Evolutionary conservation across 2,329 filamentous ascomycete genomes (phyloP).

Genomic region (Alternaria sp.): DNA sequence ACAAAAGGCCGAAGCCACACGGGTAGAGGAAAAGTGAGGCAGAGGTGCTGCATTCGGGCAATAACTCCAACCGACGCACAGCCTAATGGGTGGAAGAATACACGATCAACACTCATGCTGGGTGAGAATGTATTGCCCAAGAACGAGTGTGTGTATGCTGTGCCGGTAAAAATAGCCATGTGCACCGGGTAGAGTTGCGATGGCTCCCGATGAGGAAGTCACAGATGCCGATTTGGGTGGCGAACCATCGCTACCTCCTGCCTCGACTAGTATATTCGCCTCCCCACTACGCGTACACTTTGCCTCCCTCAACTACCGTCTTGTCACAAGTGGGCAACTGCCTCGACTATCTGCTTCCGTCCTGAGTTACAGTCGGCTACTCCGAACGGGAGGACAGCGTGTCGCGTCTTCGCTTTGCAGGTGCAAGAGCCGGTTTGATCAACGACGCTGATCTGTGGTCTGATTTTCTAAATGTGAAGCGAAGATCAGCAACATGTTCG

Average conservation of each 20-base stretch:
- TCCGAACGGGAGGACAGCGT: conserved; percentile 17
- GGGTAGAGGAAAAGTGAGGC: background rate
- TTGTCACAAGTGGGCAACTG: background rate
- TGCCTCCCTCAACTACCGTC: conserved; percentile 19
- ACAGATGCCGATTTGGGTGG: conserved; percentile 25
- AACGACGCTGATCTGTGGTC: conserved; percentile 36
- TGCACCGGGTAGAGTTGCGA: conserved; percentile 8
- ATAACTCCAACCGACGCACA: conserved; percentile 4
- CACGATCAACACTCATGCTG: background rate
- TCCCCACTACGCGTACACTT: conserved; percentile 19
- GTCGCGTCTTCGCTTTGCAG: background rate
- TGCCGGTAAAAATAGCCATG: conserved; percentile 9
- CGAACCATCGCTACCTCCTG: conserved; percentile 18
- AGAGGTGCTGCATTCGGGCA: background rate
- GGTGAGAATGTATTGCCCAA: background rate
- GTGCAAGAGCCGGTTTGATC: conserved; percentile 9
- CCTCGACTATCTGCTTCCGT: conserved; percentile 10
- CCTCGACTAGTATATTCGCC: conserved; percentile 12
- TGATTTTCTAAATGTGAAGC: conserved; percentile 31
- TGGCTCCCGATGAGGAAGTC: conserved; percentile 20
- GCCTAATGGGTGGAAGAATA: background rate
- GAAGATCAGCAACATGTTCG: conserved; percentile 26
- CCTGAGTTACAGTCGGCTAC: conserved; percentile 22
- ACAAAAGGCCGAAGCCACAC: background rate
- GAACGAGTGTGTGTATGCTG: background rate